Conservation (phyloP, 164 flowering plant species). For the Brasenia schreberi region DNA sequence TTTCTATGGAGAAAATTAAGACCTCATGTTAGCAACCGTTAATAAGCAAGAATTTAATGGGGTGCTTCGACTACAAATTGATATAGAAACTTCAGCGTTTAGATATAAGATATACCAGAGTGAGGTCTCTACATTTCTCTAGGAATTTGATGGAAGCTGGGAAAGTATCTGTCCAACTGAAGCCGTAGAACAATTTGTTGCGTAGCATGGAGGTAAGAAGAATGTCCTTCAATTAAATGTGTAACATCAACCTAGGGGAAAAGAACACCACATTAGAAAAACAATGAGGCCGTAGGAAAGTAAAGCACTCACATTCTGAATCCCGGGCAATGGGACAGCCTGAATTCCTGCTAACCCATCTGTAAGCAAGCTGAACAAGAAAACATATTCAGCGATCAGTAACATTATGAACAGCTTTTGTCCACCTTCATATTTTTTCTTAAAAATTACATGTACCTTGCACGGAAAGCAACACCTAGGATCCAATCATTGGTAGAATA, state of each 20-base stretch:
- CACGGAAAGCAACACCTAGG: conserved; percentile 94
- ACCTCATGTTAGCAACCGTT: too few species aligned
- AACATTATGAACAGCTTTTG: background rate
- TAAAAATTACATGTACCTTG: conserved; percentile 38
- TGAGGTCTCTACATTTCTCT: too few species aligned
- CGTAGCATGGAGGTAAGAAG: conserved; percentile 72
- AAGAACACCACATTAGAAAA: background rate
- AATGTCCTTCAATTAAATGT: conserved; percentile 24
- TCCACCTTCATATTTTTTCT: background rate
- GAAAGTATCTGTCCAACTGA: conserved; percentile 65
- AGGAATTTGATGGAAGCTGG: conserved; percentile 5
- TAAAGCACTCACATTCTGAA: conserved; percentile 66
- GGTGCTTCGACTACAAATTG: too few species aligned
- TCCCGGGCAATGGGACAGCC: conserved; percentile 58
- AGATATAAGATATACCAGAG: too few species aligned
- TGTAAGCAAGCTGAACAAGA: conserved; percentile 48
- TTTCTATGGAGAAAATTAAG: too few species aligned
- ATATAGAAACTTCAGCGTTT: too few species aligned
- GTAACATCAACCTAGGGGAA: conserved; percentile 35
- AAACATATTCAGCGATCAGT: background rate
- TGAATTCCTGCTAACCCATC: conserved; percentile 98
- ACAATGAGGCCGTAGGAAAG: background rate
- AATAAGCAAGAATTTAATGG: too few species aligned
- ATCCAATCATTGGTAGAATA: conserved; percentile 86
- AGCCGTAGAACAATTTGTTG: conserved; percentile 58